phyloP scores from a whole-genome alignment of 2,329 filamentous ascomycete genomes.

The Fusarium chaquense region DNA sequence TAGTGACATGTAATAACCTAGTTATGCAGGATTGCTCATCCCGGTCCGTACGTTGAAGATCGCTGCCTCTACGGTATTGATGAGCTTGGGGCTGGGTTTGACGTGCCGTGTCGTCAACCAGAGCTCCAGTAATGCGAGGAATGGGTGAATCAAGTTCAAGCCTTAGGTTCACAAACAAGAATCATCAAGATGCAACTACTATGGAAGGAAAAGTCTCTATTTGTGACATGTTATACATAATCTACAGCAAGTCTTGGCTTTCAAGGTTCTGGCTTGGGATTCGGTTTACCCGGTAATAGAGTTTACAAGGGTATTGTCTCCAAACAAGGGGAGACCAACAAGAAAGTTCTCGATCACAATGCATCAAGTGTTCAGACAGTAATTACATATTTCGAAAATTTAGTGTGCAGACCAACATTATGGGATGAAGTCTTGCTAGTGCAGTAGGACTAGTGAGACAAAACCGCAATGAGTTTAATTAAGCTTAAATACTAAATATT shows the following conservation, averaged over 20 bases:
- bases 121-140: not conserved
- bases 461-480: not conserved
- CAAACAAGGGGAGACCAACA: not conserved
- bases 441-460: fast-evolving
- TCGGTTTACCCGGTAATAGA: not conserved
- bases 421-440: not conserved
- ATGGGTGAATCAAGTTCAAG: no score
- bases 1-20: not conserved
- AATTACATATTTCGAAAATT: no score
- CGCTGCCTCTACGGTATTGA: not conserved
- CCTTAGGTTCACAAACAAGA: no score
- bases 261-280: not conserved
- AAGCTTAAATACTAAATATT: not conserved
- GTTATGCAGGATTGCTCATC: not conserved
- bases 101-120: not conserved
- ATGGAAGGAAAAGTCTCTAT: no score
- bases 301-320: not conserved
- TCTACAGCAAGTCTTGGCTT: not conserved
- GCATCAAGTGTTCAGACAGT: not conserved
- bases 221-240: no score
- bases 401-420: not conserved
- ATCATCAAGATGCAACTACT: no score
- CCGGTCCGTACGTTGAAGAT: not conserved
- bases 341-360: not conserved
- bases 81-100: not conserved